phyloP scores from a whole-genome alignment of 2,329 filamentous ascomycete species.

The Aspergillus piperis region DNA sequence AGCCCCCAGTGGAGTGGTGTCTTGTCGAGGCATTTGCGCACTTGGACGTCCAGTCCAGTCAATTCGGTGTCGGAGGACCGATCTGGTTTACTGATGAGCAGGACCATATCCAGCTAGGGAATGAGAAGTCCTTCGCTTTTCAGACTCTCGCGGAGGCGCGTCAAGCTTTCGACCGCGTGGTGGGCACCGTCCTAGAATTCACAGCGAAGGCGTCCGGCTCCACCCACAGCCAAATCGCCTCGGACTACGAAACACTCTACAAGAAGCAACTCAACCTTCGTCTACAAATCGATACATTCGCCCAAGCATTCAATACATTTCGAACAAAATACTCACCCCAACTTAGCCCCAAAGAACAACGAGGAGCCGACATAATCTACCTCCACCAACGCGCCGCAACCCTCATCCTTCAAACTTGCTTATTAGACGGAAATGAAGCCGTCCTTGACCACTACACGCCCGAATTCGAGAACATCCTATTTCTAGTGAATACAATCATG shows the following conservation, averaged over 20 bases:
- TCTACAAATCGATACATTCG: background rate
- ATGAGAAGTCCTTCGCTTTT: background rate
- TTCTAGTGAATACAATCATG: constrained; percentile 2
- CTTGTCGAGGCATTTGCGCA: constrained; percentile 9
- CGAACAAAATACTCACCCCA: background rate
- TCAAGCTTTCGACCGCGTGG: background rate
- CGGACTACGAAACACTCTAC: background rate
- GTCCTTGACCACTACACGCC: constrained; percentile 9
- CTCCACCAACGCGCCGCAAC: constrained; percentile 14
- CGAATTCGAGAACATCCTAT: constrained; percentile 9
- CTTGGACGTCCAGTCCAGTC: constrained; percentile 6
- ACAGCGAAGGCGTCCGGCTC: background rate
- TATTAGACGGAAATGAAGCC: constrained; percentile 7
- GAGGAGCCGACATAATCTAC: constrained; percentile 20
- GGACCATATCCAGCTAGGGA: background rate
- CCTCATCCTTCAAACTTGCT: constrained; percentile 14
- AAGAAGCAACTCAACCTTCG: background rate
- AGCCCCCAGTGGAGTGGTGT: background rate
- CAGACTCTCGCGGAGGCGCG: constrained; percentile 1
- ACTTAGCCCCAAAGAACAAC: constrained; percentile 8
- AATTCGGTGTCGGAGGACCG: background rate
- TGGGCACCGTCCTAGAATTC: background rate
- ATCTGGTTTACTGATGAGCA: background rate
- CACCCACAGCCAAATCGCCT: background rate
- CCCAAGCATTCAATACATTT: background rate